Base-by-base conservation (phyloP, 768 basidiomycete genomes). In the Hysterangium stoloniferum region DNA sequence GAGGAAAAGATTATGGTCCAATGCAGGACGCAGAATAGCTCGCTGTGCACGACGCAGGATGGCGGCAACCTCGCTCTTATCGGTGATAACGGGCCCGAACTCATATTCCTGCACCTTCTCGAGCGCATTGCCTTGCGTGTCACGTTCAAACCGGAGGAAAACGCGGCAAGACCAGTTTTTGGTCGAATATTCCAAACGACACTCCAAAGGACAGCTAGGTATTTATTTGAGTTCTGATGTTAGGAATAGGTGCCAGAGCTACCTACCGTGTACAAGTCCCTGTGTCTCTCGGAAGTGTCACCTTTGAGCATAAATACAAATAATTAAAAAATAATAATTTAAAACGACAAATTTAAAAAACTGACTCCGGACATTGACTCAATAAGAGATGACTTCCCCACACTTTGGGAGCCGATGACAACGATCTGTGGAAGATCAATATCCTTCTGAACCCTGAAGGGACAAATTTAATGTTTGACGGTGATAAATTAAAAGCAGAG, bases 361-460 rank as follows among this genome's bases (percentile, higher is more conserved):
- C 48, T 38, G 13, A 51, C 49, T 13, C 38, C 38, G 24, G 83
- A 84, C 40, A 88, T 86, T 0, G 82, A 75, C 56, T 88, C 85
- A 9, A 88, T 86, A 3, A 87, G 69, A 0, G 85, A 87, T 0
- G 82, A 84, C 57, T 87, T 87, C 0, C 86, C 86, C 0, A 82
- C 82, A 37, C 79, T 82, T 55, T 88, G 86, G 2, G 71, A 74
- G 0, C 86, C 85, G 15, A 86, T 75, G 36, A 86, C 85, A 0
- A 78, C 81, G 28, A 88, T 86, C 54, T 79, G 77, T 0, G 86
- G 86, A 0, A 88, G 66, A 56, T 86, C 82, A 7, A 89, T 76
- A 46, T 87, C 82, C 12, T 74, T 67, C 53, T 86, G 77, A 0
- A 83, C 81, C 0, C 85, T 86, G 38, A 6, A 34, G n/a, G 9